Percentiles rank a stretch among this genome's conserved stretches.
Conservation (phyloP, 2,329 filamentous ascomycete genomes). For the Fusarium metavorans region DNA sequence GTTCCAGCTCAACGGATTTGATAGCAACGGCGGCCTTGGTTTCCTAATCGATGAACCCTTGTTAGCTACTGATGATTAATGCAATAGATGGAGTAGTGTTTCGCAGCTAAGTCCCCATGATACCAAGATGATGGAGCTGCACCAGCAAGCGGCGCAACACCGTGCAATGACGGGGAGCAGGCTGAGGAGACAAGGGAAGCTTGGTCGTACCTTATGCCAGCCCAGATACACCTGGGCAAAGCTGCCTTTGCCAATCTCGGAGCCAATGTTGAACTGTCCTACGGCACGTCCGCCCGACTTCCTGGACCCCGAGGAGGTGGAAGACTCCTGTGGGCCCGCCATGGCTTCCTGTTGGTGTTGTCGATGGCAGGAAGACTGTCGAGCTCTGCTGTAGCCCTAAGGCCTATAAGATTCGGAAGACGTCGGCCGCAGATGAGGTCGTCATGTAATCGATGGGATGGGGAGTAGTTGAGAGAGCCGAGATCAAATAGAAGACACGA, state of each 20-base stretch:
- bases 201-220: constrained; percentile 75
- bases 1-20: constrained; percentile 92
- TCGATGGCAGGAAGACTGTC: constrained; percentile 49
- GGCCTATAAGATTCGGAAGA: constrained; percentile 53
- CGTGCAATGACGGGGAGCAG: constrained; percentile 21
- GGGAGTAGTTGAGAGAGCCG: constrained; percentile 25
- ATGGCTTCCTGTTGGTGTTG: constrained; percentile 53
- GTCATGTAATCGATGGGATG: constrained; percentile 55
- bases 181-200: constrained; percentile 7
- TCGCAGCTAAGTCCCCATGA: background rate
- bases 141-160: constrained; percentile 18
- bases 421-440: constrained; percentile 49
- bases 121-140: constrained; percentile 9
- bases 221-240: constrained; percentile 96
- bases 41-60: constrained; percentile 63
- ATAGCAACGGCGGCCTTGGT: constrained; percentile 88
- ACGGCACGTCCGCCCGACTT: constrained; percentile 57
- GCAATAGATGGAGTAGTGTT: background rate
- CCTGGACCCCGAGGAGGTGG: constrained; percentile 51
- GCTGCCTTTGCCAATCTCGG: constrained; percentile 96
- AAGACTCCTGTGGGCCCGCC: constrained; percentile 54
- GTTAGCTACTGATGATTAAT: constrained; percentile 14
- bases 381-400: constrained; percentile 49
- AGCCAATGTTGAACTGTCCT: constrained; percentile 84
- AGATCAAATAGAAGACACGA: constrained; percentile 19